Evolutionary conservation across 1,284 basidiomycete species (phyloP).

Genomic region (Amylostereum areolatum): DNA sequence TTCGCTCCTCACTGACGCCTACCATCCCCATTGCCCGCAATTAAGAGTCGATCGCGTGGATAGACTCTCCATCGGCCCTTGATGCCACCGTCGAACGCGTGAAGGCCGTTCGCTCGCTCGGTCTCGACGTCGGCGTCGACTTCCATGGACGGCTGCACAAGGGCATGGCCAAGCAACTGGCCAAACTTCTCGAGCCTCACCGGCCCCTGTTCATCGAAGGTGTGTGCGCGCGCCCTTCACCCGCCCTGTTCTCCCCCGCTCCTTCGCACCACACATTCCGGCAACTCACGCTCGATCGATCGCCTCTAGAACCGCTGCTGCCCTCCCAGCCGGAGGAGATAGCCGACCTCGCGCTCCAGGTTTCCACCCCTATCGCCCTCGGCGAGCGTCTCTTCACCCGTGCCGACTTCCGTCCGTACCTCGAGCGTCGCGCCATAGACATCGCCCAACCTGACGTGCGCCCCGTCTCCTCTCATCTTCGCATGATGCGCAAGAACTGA

Average conservation of each 20-base stretch:
- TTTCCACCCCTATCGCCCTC: constrained; percentile 65
- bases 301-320: constrained; percentile 50
- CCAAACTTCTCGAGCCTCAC: constrained; percentile 57
- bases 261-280: too few species aligned
- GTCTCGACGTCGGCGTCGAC: constrained; percentile 61
- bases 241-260: too few species aligned
- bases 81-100: constrained; percentile 57
- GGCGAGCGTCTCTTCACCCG: constrained; percentile 70
- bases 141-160: constrained; percentile 68
- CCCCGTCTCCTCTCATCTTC: not conserved
- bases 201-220: constrained; percentile 72
- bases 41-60: constrained; percentile 38
- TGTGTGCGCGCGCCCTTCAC: constrained; percentile 7
- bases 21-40: not conserved
- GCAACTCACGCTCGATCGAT: not conserved
- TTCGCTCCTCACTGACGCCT: not conserved
- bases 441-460: constrained; percentile 72
- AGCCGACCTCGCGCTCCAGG: constrained; percentile 53
- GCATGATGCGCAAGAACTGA: not conserved
- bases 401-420: constrained; percentile 65
- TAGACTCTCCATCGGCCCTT: constrained; percentile 45
- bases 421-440: constrained; percentile 64
- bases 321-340: constrained; percentile 65
- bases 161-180: constrained; percentile 75
- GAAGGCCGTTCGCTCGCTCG: constrained; percentile 55